phyloP scores from a whole-genome alignment of 2,329 filamentous ascomycete species.

The Torrubiella hemipterigena region DNA sequence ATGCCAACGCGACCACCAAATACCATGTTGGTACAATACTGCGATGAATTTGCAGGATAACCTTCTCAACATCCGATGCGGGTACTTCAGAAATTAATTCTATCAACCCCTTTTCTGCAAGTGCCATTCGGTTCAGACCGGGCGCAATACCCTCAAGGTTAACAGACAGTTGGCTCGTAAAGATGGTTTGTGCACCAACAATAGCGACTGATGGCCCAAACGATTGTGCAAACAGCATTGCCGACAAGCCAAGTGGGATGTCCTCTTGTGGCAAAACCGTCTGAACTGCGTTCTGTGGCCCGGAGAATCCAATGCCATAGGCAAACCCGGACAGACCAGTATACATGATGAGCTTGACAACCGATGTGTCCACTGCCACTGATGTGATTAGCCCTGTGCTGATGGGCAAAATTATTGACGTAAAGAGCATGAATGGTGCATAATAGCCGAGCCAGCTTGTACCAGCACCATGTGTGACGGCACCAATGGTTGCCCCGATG shows the following conservation, averaged over 20 bases:
- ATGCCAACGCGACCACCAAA: constrained; percentile 11
- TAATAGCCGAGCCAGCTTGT: constrained; percentile 27
- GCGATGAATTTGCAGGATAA: constrained; percentile 4
- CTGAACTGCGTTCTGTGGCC: constrained; percentile 26
- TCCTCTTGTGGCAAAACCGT: constrained; percentile 17
- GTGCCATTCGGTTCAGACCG: constrained; percentile 1
- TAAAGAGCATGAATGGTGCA: constrained; percentile 22
- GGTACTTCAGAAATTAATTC: constrained; percentile 1
- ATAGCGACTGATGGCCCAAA: constrained; percentile 10
- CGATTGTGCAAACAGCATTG: constrained; percentile 10
- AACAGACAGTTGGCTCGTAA: constrained; percentile 7
- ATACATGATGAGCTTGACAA: constrained; percentile 24
- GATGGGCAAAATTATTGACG: constrained; percentile 15
- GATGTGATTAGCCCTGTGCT: constrained; percentile 25
- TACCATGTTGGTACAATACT: constrained; percentile 11
- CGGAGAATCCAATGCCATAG: constrained; percentile 24
- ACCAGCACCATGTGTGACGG: constrained; percentile 11
- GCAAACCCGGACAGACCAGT: constrained; percentile 24
- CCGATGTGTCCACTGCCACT: constrained; percentile 16
- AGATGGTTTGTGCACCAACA: constrained; percentile 9
- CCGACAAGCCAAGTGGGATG: constrained; percentile 10
- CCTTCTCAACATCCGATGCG: background rate
- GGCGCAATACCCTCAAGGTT: constrained; percentile 4
- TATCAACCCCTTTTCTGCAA: constrained; percentile 2
- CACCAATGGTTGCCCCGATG: constrained; percentile 2